Evolutionary conservation across 2,329 filamentous ascomycete species (phyloP), one percentile per base, ranked within the genome.

Genomic region (Fusarium nygamai): DNA sequence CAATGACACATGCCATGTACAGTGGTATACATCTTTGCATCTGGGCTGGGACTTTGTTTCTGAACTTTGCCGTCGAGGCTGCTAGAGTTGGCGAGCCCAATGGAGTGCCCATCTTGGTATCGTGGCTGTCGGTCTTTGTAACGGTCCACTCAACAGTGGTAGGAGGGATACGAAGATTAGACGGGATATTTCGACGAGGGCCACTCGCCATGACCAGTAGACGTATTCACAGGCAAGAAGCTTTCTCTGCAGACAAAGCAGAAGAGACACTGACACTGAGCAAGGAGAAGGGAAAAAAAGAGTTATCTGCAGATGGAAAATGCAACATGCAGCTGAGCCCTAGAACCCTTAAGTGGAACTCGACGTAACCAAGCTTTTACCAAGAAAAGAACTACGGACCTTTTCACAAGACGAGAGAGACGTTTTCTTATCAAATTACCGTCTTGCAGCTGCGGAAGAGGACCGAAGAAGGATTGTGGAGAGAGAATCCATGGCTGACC

Each of bases 11-110:
- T 36, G 79, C 82, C 29, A 87, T 69, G 73, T 87, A 88, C 24
- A 87, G 79, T 6, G 86, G 84, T 20, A 89, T 78, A 43, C 83
- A 82, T 68, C 87, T 83, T 60, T 85, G 83, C 67, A 89, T 81
- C 67, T 87, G 86, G 27, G 84, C 85, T 4, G 86, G 87, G 43
- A 88, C 77, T 44, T 80, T 72, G 56, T 78, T 78, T 61, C 78
- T 72, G 46, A 79, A 76, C 72, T 81, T 82, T 57, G 82, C 81
- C 6, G 83, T 81, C 22, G 82, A 83, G 71, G 82, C 80, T 62
- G 81, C 80, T 67, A 84, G 74, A 54, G 80, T 82, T 41, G 82
- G 83, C 34, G 83, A 81, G 56, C 82, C 82, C 56, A 84, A 61
- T 27, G 82, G 82, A 41, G 80, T 78, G 66, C 69, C 77, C 79